Evolutionary conservation across 345 rosid species (phyloP), one percentile per base, ranked within the genome.

Genomic region (Excoecaria agallocha): DNA sequence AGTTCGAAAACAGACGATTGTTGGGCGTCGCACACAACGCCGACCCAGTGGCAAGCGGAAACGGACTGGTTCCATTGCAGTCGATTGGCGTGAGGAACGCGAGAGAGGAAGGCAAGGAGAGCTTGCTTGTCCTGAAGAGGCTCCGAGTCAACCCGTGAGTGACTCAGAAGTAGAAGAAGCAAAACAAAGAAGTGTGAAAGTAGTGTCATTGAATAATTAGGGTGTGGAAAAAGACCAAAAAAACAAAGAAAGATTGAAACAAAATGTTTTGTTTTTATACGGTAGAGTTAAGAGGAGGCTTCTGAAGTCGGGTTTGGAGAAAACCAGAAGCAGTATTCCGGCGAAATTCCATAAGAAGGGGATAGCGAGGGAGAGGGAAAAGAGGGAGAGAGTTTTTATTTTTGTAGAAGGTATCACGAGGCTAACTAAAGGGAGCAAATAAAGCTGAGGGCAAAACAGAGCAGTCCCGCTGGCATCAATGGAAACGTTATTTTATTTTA

Each of bases 31-130:
- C 99, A 95, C 62, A n/a, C 56, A 17, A 94, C 86, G 3, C 98
- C 98, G 56, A 91, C 85, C 98, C 98, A 95, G 80, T 50, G 70
- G 77, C 99, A 95, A 55, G 90, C 94, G 13, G 99, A 87, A 74
- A 61, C 82, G 12, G 93, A 85, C 49, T 77, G 73, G 84, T 86
- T 89, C 98, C 99, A 94, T 65, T 85, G 91, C 59, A 94, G 77
- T 45, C 98, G 95, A 51, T 79, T 86, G 74, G 83, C 85, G 83
- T 94, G 98, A 20, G 85, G 94, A 49, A 79, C 82, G 59, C 39
- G 68, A 0, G 83, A 67, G 51, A 92, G 72, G 83, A 94, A 94
- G 3, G 87, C 73, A 80, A 94, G 88, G 76, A 95, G 96, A 0
- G 97, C 91, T 83, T 89, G 94, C 85, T 82, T 93, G 76, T 95